A percentile compares a stretch with the other conserved stretches of the same genome.
These are phyloP conservation scores for Chlamydomonas asymmetrica DNA, from an alignment of 139 green algal species.

Conservation along the genomic window DNA sequence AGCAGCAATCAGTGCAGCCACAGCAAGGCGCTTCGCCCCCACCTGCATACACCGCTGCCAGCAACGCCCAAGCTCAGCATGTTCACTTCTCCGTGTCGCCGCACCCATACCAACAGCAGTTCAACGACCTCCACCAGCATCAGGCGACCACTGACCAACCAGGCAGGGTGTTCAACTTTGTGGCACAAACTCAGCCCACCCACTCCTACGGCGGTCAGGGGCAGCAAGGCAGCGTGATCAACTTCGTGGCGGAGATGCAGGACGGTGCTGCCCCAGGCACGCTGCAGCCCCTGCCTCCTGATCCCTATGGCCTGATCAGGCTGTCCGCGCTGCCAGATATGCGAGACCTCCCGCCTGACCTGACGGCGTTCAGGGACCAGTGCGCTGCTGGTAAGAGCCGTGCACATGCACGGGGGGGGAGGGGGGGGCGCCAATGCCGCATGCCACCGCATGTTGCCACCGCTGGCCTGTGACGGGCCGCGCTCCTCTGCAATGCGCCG, in stretches of 20 bases:
- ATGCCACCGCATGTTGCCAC: no score
- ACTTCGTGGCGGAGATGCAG: slow-evolving; percentile 25
- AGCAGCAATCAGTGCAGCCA: neutral
- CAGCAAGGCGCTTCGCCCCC: no score
- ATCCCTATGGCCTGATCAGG: slow-evolving; percentile 26
- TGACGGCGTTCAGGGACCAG: slow-evolving; percentile 37
- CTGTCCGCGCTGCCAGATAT: slow-evolving; percentile 32
- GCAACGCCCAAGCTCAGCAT: no score
- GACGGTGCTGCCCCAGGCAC: neutral
- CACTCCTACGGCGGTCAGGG: neutral
- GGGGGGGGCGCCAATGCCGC: no score
- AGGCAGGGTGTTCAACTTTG: neutral
- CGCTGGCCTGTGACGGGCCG: no score
- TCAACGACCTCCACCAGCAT: neutral
- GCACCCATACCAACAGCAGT: neutral
- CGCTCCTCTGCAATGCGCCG: no score
- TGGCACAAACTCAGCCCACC: neutral
- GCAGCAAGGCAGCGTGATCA: neutral
- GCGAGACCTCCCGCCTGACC: slow-evolving; percentile 10
- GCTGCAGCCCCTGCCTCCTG: neutral
- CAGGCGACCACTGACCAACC: neutral
- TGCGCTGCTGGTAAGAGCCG: slow-evolving; percentile 29
- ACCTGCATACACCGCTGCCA: no score
- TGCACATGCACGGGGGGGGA: no score
- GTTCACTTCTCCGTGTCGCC: neutral